A percentile compares a stretch with the other conserved stretches of the same genome.
Conservation (phyloP, 352 stramenopile species). For the Phytophthora fragariaefolia region DNA sequence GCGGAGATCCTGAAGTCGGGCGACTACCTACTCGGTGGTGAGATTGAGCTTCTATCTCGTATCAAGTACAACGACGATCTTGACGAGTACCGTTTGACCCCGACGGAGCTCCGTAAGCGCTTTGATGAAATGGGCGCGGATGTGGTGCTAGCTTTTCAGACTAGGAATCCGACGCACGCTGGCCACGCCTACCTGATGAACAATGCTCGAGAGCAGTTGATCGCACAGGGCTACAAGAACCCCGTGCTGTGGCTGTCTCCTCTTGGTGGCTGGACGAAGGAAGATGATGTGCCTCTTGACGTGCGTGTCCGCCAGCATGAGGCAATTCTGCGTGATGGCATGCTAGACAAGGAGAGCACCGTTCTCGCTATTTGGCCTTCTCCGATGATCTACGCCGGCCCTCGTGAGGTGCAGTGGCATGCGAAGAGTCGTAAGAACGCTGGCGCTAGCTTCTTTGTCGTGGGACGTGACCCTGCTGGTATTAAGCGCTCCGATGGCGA, state of each 20-base stretch:
- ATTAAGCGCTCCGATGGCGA: constrained; percentile 97
- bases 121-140: constrained; percentile 96
- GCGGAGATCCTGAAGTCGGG: constrained; percentile 94
- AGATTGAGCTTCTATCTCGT: constrained; percentile 96
- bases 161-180: constrained; percentile 97
- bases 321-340: constrained; percentile 90
- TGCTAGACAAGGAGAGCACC: constrained; percentile 96
- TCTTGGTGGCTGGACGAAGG: constrained; percentile 98
- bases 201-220: constrained; percentile 94
- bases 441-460: constrained; percentile 98
- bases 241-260: constrained; percentile 97
- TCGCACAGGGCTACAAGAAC: constrained; percentile 94
- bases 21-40: constrained; percentile 95
- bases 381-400: constrained; percentile 98
- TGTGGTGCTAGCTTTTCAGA: constrained; percentile 98
- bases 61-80: constrained; percentile 98
- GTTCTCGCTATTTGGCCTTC: constrained; percentile 99
- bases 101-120: constrained; percentile 91
- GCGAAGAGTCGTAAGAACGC: constrained; percentile 97
- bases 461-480: constrained; percentile 96
- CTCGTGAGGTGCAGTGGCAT: constrained; percentile 98
- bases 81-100: constrained; percentile 96
- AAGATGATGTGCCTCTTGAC: constrained; percentile 98
- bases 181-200: constrained; percentile 99
- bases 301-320: constrained; percentile 98